Base-by-base conservation (phyloP, 2,329 filamentous ascomycete genomes). In the Xylaria sp. region DNA sequence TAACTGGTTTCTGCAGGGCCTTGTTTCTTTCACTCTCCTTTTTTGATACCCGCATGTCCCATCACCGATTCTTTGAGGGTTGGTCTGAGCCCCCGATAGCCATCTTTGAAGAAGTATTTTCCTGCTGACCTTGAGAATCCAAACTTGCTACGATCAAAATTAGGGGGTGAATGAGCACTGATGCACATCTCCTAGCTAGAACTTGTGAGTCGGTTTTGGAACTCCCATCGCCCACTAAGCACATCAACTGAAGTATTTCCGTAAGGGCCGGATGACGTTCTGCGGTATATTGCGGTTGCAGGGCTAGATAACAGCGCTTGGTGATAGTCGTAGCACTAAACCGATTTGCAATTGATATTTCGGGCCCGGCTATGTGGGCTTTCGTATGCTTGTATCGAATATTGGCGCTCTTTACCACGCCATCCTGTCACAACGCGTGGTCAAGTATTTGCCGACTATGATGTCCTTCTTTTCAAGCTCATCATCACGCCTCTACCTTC, bases 401-500 rank as follows among this genome's bases (percentile, higher is more conserved):
- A 49, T 38, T 10, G 38, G 26, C 5, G 9, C 38, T 17, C 38
- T 60, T 56, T 7, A 38, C 57, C 1, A 28, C 1, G 4, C 20
- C 13, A 23, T 42, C 15, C 42, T 23, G 44, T 42, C 53, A 2
- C 48, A 33, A 7, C 31, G 31, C 31, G 31, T 33, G 6, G 31
- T 1, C 31, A 6, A 33, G 31, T 6, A 6, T 33, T 1, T 7
- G 31, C 31, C 31, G 31, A 33, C 6, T 33, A 6, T 33, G 31
- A 33, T 33, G 26, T n/a, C 31, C 31, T 36, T 42, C 33, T 2
- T 48, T 15, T n/a, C 6, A 51, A 40, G 26, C 44, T 44, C 4
- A 20, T 15, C 26, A 38, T 74, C 63, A 73, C n/a, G 58, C 53
- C 23, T 73, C 71, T 15, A 76, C 60, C 71, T 81, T 83, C 28